phyloP scores from a whole-genome alignment of 345 rosid species.

The Psidium guajava region DNA sequence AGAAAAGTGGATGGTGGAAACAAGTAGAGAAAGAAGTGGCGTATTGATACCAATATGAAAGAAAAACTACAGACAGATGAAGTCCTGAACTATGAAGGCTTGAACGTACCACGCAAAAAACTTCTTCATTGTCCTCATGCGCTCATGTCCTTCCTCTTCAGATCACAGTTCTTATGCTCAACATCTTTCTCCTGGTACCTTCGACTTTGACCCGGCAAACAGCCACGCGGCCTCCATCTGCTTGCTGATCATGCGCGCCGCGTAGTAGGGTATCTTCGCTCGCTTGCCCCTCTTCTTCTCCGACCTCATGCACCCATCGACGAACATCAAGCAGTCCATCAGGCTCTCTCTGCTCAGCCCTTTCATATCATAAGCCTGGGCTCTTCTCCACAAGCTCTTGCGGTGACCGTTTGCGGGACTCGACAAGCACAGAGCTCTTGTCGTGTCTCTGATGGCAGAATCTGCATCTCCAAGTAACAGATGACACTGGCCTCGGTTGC shows the following conservation, averaged over 20 bases:
- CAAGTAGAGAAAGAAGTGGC: background rate
- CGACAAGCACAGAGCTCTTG: conserved; percentile 65
- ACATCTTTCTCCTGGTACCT: background rate
- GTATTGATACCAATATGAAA: background rate
- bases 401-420: conserved; percentile 24
- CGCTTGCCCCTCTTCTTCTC: conserved; percentile 10
- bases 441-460: conserved; percentile 61
- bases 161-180: background rate
- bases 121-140: background rate
- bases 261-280: conserved; percentile 37
- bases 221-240: conserved; percentile 59
- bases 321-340: conserved; percentile 67
- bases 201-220: conserved; percentile 18
- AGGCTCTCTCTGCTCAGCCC: conserved; percentile 77
- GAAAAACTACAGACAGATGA: background rate
- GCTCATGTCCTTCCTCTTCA: background rate
- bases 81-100: background rate
- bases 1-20: background rate
- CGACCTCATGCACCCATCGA: conserved; percentile 19
- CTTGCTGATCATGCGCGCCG: conserved; percentile 52
- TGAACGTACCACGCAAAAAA: background rate
- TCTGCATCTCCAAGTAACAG: conserved; percentile 46
- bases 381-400: conserved; percentile 89
- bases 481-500: conserved; percentile 78
- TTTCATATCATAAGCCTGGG: conserved; percentile 75